phyloP scores from a whole-genome alignment of 306 rosid genomes.

The Trifolium subterraneum region DNA sequence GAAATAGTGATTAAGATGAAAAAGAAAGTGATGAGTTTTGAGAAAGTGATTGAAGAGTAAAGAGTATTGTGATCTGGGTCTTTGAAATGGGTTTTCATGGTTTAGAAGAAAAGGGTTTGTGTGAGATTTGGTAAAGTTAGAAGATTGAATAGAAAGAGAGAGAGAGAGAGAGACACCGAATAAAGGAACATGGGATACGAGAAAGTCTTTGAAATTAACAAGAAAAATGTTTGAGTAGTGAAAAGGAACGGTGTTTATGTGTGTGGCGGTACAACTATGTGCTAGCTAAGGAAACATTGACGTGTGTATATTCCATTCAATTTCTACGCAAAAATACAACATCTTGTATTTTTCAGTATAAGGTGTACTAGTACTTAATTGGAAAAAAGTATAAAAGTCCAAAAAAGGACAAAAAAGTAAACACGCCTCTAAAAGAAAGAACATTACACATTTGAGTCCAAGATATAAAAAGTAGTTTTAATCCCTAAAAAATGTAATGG shows the following conservation, averaged over 20 bases:
- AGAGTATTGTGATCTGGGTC: slow-evolving; percentile 46
- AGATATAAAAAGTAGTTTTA: too few relatives aligned
- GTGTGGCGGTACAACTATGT: not conserved
- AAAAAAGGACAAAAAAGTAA: too few relatives aligned
- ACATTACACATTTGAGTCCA: too few relatives aligned
- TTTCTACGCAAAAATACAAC: too few relatives aligned
- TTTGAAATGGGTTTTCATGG: slow-evolving; percentile 56
- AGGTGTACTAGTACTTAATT: too few relatives aligned
- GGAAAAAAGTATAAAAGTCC: too few relatives aligned
- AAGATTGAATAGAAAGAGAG: not conserved
- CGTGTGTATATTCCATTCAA: not conserved
- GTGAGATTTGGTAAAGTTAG: slow-evolving; percentile 9
- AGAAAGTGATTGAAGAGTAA: slow-evolving; percentile 41
- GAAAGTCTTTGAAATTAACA: not conserved
- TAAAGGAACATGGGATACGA: not conserved
- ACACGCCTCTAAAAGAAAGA: too few relatives aligned
- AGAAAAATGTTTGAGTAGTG: not conserved
- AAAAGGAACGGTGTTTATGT: not conserved
- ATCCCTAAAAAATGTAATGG: too few relatives aligned
- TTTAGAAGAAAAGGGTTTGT: not conserved
- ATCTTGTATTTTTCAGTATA: too few relatives aligned
- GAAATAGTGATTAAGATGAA: slow-evolving; percentile 51
- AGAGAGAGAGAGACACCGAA: not conserved
- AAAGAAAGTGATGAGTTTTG: slow-evolving; percentile 51
- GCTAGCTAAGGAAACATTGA: not conserved